These are phyloP conservation scores for Trichoderma parareesei DNA, from an alignment of 495 filamentous ascomycete species.

Conservation along the genomic window DNA sequence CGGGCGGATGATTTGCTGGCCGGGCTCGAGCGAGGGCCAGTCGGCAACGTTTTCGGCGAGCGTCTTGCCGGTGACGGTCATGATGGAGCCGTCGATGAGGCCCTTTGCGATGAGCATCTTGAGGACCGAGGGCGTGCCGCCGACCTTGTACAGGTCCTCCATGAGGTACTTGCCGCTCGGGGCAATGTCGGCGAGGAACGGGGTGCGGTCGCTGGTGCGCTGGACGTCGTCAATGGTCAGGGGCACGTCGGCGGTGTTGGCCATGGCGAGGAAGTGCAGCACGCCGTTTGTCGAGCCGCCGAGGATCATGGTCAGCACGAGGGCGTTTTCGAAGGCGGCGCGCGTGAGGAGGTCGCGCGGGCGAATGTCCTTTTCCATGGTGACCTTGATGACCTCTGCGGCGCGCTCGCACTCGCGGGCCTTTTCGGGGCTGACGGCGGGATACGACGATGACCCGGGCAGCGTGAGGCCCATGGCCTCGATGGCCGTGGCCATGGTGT, in stretches of 20 bases:
- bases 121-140: constrained; percentile 83
- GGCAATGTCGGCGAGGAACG: constrained; percentile 87
- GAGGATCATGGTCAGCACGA: constrained; percentile 87
- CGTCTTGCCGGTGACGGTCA: constrained; percentile 88
- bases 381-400: constrained; percentile 75
- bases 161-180: constrained; percentile 84
- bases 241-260: constrained; percentile 74
- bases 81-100: constrained; percentile 74
- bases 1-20: constrained; percentile 79
- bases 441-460: constrained; percentile 84
- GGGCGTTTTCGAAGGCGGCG: constrained; percentile 83
- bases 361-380: constrained; percentile 80
- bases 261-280: constrained; percentile 92
- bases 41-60: constrained; percentile 78
- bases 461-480: constrained; percentile 91
- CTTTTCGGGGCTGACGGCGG: constrained; percentile 81
- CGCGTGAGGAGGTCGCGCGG: constrained; percentile 80
- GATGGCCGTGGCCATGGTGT: constrained; percentile 94
- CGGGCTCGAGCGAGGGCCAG: constrained; percentile 70
- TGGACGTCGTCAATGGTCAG: constrained; percentile 84
- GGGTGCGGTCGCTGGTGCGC: constrained; percentile 79
- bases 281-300: constrained; percentile 90
- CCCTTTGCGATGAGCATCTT: constrained; percentile 81
- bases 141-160: constrained; percentile 92
- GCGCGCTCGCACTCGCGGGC: constrained; percentile 84